Conservation (phyloP, 495 filamentous ascomycete genomes). For the Staphylotrichum tortipilum region DNA sequence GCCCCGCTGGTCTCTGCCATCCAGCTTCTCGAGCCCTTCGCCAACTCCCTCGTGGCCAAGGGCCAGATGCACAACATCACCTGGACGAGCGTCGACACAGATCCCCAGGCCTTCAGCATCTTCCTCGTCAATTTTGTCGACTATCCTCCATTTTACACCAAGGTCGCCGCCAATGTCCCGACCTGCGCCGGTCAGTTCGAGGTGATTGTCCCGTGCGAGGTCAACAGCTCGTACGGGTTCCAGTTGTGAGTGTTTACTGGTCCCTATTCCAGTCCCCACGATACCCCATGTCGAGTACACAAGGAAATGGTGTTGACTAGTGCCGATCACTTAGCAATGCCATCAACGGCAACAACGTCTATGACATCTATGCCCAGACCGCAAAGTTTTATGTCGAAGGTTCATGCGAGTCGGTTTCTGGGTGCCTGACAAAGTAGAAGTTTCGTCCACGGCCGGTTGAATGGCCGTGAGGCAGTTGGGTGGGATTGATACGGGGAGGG, state of each 20-base stretch:
- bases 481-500: too few species aligned
- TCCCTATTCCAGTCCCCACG: too few species aligned
- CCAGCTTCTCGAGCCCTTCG: slow-evolving; percentile 16
- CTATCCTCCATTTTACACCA: slow-evolving; percentile 37
- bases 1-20: slow-evolving; percentile 28
- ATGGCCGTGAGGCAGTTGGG: too few species aligned
- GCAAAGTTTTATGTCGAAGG: slow-evolving; percentile 35
- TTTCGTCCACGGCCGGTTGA: too few species aligned
- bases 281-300: background rate
- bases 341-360: slow-evolving; percentile 44
- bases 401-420: too few species aligned
- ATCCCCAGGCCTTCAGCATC: slow-evolving; percentile 35
- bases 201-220: slow-evolving; percentile 36
- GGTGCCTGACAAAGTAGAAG: too few species aligned
- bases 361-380: slow-evolving; percentile 41
- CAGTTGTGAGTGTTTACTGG: slow-evolving; percentile 39
- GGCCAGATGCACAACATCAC: slow-evolving; percentile 28
- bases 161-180: slow-evolving; percentile 30
- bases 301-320: background rate
- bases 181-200: slow-evolving; percentile 22
- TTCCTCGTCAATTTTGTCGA: slow-evolving; percentile 44
- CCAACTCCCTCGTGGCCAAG: slow-evolving; percentile 31
- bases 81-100: slow-evolving; percentile 41
- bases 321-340: slow-evolving; percentile 23
- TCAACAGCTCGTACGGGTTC: slow-evolving; percentile 33